Conservation (phyloP, 768 basidiomycete species). For the Vararia minispora region DNA sequence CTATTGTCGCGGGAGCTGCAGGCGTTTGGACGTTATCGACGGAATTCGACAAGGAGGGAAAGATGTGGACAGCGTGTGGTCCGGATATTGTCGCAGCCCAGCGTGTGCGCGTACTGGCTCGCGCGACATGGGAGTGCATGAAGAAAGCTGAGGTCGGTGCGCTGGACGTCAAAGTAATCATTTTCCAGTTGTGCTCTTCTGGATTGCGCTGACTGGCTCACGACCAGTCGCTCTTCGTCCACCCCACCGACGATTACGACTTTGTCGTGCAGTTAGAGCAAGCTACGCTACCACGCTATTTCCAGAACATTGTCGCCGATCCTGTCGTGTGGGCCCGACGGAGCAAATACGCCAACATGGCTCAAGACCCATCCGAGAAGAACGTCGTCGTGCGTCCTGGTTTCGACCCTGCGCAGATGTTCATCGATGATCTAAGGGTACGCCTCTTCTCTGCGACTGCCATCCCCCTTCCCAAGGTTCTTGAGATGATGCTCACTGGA, state of each 20-base stretch:
- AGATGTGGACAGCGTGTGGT: conserved; percentile 61
- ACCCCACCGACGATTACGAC: conserved; percentile 79
- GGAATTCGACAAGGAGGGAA: conserved; percentile 61
- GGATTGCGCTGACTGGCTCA: neutral
- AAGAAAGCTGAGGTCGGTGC: conserved; percentile 36
- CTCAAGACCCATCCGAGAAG: conserved; percentile 18
- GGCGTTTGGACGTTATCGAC: conserved; percentile 75
- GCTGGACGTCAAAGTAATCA: conserved; percentile 48
- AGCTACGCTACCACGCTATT: conserved; percentile 53
- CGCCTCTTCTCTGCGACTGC: conserved; percentile 8
- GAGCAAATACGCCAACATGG: conserved; percentile 35
- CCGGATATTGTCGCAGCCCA: conserved; percentile 66
- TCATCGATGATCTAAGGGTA: conserved; percentile 69
- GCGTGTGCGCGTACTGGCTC: conserved; percentile 61
- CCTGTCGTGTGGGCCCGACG: conserved; percentile 32
- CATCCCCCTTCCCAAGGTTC: no score
- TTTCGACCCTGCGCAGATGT: conserved; percentile 66
- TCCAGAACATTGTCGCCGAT: conserved; percentile 55
- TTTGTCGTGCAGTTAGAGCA: conserved; percentile 70
- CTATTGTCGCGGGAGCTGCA: conserved; percentile 24
- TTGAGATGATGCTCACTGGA: neutral
- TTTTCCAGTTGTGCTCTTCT: neutral
- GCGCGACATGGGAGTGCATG: conserved; percentile 57
- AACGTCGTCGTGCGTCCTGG: conserved; percentile 38
- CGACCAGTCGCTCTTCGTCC: conserved; percentile 68